These are phyloP conservation scores for Penicillium herquei DNA, from an alignment of 495 filamentous ascomycete species.

Conservation along the genomic window DNA sequence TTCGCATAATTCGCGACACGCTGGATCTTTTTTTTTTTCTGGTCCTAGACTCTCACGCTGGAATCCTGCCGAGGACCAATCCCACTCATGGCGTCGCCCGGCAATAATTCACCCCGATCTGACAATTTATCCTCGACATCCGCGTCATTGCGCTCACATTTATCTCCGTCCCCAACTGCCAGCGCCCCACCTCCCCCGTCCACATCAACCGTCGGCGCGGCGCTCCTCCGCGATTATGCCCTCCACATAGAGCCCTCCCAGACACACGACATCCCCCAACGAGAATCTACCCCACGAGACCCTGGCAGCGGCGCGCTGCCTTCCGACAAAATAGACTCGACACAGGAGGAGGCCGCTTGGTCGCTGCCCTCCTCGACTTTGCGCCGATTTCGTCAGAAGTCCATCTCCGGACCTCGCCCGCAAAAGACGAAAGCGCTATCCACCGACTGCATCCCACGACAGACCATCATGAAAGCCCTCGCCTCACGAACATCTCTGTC, in stretches of 20 bases:
- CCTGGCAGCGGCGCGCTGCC: conserved; percentile 12
- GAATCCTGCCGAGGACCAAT: conserved; percentile 11
- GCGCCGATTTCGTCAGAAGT: conserved; percentile 39
- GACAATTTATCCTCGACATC: conserved; percentile 17
- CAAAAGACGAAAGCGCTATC: conserved; percentile 57
- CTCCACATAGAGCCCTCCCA: conserved; percentile 41
- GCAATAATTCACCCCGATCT: conserved; percentile 21
- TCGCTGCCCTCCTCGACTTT: conserved; percentile 34
- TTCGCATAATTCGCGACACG: background rate
- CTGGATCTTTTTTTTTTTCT: background rate
- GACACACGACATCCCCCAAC: conserved; percentile 31
- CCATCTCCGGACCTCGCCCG: conserved; percentile 46
- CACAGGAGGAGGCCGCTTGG: conserved; percentile 32
- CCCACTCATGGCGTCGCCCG: conserved; percentile 25
- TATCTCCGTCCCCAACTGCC: conserved; percentile 12
- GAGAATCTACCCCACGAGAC: conserved; percentile 19
- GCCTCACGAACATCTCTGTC: conserved; percentile 63
- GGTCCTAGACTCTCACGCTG: conserved; percentile 6
- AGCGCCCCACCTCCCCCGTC: conserved; percentile 25
- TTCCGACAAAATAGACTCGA: conserved; percentile 22
- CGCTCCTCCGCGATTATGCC: conserved; percentile 47
- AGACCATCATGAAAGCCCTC: conserved; percentile 86
- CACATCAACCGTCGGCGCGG: conserved; percentile 31
- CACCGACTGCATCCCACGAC: conserved; percentile 71
- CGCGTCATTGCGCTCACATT: conserved; percentile 6